Evolutionary conservation across 208 protist species (phyloP).

Genomic region (Herpetomonas samuelpessoai): DNA sequence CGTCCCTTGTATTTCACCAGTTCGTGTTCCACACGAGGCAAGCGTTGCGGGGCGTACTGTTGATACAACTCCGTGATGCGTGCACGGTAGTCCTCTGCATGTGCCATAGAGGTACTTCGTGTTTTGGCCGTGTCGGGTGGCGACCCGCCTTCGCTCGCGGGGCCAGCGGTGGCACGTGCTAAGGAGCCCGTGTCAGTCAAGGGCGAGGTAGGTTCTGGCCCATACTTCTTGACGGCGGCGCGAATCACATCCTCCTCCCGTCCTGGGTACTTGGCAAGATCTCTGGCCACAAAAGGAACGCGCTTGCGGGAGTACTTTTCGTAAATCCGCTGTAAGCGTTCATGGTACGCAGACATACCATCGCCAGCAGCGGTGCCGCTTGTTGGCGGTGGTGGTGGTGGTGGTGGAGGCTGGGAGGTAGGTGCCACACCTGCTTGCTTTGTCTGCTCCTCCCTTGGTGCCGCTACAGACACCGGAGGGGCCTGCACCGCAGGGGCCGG

Average conservation of each 20-base stretch:
- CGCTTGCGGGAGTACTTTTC: slow-evolving; percentile 23
- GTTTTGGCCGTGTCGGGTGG: not conserved
- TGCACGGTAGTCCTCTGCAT: slow-evolving; percentile 8
- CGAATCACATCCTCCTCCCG: slow-evolving; percentile 29
- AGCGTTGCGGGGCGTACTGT: slow-evolving; percentile 8
- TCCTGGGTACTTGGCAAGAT: slow-evolving; percentile 30
- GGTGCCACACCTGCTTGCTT: too few species aligned
- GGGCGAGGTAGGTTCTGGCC: slow-evolving; percentile 19
- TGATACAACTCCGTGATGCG: slow-evolving; percentile 15
- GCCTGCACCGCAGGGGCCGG: too few species aligned
- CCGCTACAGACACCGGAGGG: too few species aligned
- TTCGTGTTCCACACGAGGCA: slow-evolving; percentile 19
- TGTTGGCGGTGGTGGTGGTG: too few species aligned
- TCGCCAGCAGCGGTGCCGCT: slow-evolving; percentile 1
- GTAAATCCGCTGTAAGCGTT: slow-evolving; percentile 26
- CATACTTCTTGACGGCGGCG: slow-evolving; percentile 25
- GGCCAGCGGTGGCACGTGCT: not conserved
- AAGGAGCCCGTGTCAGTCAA: not conserved
- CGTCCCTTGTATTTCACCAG: slow-evolving; percentile 30
- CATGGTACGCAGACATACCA: slow-evolving; percentile 8
- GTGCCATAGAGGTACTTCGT: not conserved
- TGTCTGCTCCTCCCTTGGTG: too few species aligned
- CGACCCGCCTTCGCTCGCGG: not conserved
- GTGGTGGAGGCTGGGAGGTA: too few species aligned
- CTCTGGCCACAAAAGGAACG: slow-evolving; percentile 15